Evolutionary conservation across 2,329 filamentous ascomycete species (phyloP), one percentile per base, ranked within the genome.

Genomic region (Trichoderma koningii): DNA sequence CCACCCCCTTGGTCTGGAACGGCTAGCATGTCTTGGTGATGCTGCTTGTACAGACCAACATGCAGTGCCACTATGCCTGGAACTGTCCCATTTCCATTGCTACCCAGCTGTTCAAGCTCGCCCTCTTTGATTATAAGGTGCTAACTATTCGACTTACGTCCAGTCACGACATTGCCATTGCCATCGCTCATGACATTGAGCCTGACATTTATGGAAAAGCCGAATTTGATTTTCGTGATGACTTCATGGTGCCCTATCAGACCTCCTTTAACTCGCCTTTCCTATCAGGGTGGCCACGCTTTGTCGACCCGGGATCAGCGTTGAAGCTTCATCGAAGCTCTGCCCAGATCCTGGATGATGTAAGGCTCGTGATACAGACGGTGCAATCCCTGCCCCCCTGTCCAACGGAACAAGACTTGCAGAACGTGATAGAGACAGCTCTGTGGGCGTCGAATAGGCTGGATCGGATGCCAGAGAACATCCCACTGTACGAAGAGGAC

Each of bases 291-390:
- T 76, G 79, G 66, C 76, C 76, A 2, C 73, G 76, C 0, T 85
- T 84, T 69, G 70, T 74, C 5, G 76, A 76, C 38, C 81, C 76
- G 21, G 75, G 75, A 28, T 75, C 77, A 12, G 74, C 76, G 0
- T 71, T 83, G 2, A 73, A 75, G n/a, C 72, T 85, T n/a, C 80
- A 83, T 57, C 73, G 75, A 1, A 73, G 75, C 57, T 81, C 81
- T 1, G 81, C 82, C 5, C 75, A 78, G 15, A 81, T 85, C 59
- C 77, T 85, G 3, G 83, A 85, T 62, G 79, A 83, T 55, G 79
- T 84, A 72, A 78, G 82, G 5, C 78, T 79, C 23, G 73, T 85
- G 1, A 74, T 83, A n/a, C 71, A 75, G 14, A 71, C 77, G 3
- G 77, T 83, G 0, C 67, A 82, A 5, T 71, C 75, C 0, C 71